phyloP scores from a whole-genome alignment of 495 filamentous ascomycete species.

The Aspergillus nidulans region DNA sequence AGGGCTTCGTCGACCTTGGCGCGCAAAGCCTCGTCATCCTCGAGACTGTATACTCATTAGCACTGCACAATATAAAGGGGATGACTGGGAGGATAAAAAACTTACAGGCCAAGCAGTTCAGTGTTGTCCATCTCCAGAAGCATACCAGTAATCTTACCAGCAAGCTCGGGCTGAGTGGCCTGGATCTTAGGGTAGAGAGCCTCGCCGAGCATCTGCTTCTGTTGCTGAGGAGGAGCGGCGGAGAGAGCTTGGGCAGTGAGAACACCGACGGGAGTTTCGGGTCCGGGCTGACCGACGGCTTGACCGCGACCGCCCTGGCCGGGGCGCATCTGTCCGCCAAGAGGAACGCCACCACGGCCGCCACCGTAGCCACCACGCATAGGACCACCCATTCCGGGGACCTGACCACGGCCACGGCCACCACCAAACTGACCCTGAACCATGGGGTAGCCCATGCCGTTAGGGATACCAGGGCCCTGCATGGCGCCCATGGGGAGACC shows the following conservation, averaged over 20 bases:
- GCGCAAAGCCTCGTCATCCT: constrained; percentile 83
- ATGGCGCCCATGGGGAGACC: constrained; percentile 71
- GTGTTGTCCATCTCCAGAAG: constrained; percentile 97
- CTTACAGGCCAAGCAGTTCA: constrained; percentile 94
- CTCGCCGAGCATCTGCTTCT: constrained; percentile 98
- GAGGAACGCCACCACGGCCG: constrained; percentile 44
- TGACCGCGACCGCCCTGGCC: constrained; percentile 35
- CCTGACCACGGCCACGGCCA: constrained; percentile 71
- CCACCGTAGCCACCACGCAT: constrained; percentile 62
- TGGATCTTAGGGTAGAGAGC: constrained; percentile 97
- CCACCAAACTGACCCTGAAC: constrained; percentile 58
- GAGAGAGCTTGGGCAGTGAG: constrained; percentile 44
- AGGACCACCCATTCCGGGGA: constrained; percentile 61
- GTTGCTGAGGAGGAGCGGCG: constrained; percentile 59
- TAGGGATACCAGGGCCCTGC: constrained; percentile 55
- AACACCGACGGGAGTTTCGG: constrained; percentile 29
- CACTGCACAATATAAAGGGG: constrained; percentile 8
- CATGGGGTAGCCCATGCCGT: constrained; percentile 55
- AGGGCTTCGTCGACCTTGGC: constrained; percentile 97
- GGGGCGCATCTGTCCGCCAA: constrained; percentile 48
- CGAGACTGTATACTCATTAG: constrained; percentile 56
- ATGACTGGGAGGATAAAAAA: constrained; percentile 29
- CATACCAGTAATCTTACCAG: constrained; percentile 99
- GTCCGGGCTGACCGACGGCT: constrained; percentile 34
- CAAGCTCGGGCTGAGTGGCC: constrained; percentile 84